Evolutionary conservation across 768 basidiomycete genomes (phyloP), one percentile per base, ranked within the genome.

Genomic region (Termitomyces sp.): DNA sequence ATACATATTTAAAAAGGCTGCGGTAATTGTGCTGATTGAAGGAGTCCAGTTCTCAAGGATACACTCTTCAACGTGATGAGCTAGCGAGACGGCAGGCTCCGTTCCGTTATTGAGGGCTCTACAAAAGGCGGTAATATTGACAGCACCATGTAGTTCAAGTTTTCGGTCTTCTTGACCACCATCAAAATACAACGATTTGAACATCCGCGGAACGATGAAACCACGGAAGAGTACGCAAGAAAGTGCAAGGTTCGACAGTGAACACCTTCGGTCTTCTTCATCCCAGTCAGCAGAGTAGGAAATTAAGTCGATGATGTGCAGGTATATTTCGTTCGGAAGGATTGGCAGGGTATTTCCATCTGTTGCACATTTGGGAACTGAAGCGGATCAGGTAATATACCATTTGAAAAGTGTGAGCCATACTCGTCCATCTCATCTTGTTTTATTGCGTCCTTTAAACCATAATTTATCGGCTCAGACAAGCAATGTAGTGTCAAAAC

Each of bases 321-420:
- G 58, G 52, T 79, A 80, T 20, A 81, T 68, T 58, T 81, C 80
- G 58, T 71, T 73, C 2, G 79, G 79, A 54, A 82, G 70, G 5
- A 69, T 62, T 18, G 48, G 26, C 5, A 54, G 8, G 8, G n/a
- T 31, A 7, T 37, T 28, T 46, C 26, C 44, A 46, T 37, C 20
- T 39, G 12, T 5, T 18, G 50, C 22, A 39, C 20, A 26, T 20
- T 39, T 28, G 26, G 37, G 51, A 20, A 28, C 37, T n/a, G 51
- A 22, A 2, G n/a, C 16, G n/a, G 26, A 54, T 45, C 24, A 31
- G 31, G 7, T 20, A n/a, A n/a, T 18, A n/a, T 37, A 28, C 6
- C 26, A 39, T 13, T 18, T 10, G n/a, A 4, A 20, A 51, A 5
- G 36, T n/a, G 28, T 39, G 36, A 29, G 36, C 24, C 51, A 37